Base-by-base conservation (phyloP, 2,329 filamentous ascomycete species). In the Magnaporthales sp. region DNA sequence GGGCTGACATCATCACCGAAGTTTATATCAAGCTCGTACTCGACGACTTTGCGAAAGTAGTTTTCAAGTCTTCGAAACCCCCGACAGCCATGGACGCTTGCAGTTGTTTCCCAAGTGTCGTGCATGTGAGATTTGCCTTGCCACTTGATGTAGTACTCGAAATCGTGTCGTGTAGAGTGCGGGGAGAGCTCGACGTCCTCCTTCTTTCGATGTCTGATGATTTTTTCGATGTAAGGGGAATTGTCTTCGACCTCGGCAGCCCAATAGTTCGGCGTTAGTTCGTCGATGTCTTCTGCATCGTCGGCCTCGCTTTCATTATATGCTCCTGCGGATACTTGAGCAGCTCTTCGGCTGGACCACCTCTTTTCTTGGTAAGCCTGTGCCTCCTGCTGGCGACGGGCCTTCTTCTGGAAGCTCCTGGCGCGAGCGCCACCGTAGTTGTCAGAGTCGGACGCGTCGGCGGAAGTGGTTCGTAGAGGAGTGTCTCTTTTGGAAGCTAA, bases 141-240 rank as follows among this genome's bases (percentile, higher is more conserved):
- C 95, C 96, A 99, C 80, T 99, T 99, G 78, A 99, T 93, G 77
- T 89, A 86, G 72, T 84, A 99, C 74, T 98, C 92, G 72, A 95
- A 97, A 74, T 97, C 91, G 66, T 93, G 86, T 71, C 84, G 83
- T 27, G 78, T 82, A 1, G 83, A 75, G 63, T 91, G 88, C 66
- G 81, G 80, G 15, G 83, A 78, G 67, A 87, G 76, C 69, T 86
- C 86, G 62, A 85, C 78, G 19, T 84, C 91, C 38, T 92, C 89
- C 75, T 88, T 91, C 51, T 91, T 80, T 63, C 91, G 88, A 77
- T 98, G 93, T 70, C 96, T 91, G 66, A 99, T 86, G 65, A 99
- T 90, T 70, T 91, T 88, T 75, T 99, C 95, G 70, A 99, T 93
- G 71, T 92, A 93, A 22, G 93, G 92, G 3, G 89, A 87, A 72